Evolutionary conservation across 345 rosid species (phyloP).

Genomic region (Draba incana): DNA sequence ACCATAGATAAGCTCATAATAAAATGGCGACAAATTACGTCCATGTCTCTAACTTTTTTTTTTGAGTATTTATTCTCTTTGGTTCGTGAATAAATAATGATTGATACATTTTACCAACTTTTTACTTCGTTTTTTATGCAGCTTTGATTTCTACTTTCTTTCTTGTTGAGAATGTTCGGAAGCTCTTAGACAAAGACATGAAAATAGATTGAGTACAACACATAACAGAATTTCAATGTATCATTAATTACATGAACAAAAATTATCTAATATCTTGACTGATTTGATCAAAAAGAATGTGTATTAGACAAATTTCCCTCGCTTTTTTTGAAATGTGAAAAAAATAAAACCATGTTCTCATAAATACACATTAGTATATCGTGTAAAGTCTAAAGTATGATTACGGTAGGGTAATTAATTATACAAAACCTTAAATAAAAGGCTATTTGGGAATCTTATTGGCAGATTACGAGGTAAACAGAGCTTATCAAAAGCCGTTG

Average conservation of each 20-base stretch:
- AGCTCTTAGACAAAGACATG: neutral
- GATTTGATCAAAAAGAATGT: neutral
- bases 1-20: neutral
- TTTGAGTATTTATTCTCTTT: conserved; percentile 3
- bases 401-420: neutral
- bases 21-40: conserved; percentile 23
- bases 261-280: neutral
- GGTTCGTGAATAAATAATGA: conserved; percentile 32
- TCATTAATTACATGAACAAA: neutral
- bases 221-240: neutral
- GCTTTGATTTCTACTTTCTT: neutral
- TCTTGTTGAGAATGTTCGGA: conserved; percentile 8
- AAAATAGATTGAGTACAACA: neutral
- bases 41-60: conserved; percentile 16
- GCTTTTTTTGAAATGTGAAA: conserved; percentile 1
- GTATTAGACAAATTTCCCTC: neutral
- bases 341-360: too few relatives aligned
- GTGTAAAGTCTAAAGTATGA: conserved; percentile 2
- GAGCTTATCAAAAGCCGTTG: conserved; percentile 35
- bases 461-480: conserved; percentile 35
- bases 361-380: conserved; percentile 10
- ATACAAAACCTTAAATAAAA: conserved; percentile 25
- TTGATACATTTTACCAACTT: conserved; percentile 36
- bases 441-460: conserved; percentile 30
- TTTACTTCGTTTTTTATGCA: neutral